A percentile compares a stretch with the other conserved stretches of the same genome.
These are phyloP conservation scores for Tagetes patula DNA, from an alignment of 129 eudicot species.

Conservation along the genomic window DNA sequence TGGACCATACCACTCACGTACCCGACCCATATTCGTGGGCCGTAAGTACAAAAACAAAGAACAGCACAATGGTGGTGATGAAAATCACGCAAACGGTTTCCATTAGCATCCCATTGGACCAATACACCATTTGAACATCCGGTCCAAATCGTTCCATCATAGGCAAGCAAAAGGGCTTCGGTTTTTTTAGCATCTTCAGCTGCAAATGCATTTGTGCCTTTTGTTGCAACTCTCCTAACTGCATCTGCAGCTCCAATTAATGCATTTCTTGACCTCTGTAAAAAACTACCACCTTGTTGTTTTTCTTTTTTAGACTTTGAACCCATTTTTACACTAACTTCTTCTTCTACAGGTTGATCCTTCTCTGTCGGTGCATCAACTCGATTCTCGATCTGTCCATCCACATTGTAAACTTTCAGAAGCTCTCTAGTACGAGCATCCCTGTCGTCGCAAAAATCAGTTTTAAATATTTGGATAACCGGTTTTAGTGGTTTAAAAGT, in stretches of 20 bases:
- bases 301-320: slow-evolving; percentile 85
- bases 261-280: slow-evolving; percentile 92
- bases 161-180: slow-evolving; percentile 71
- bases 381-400: slow-evolving; percentile 89
- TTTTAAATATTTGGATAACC: neutral
- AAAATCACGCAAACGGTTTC: slow-evolving; percentile 72
- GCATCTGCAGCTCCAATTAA: slow-evolving; percentile 99
- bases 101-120: slow-evolving; percentile 95
- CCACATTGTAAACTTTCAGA: slow-evolving; percentile 75
- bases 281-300: slow-evolving; percentile 62
- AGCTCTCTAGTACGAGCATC: slow-evolving; percentile 98
- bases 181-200: slow-evolving; percentile 84
- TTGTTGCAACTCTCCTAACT: slow-evolving; percentile 92
- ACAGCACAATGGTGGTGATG: slow-evolving; percentile 82
- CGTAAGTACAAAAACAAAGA: slow-evolving; percentile 74
- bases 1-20: slow-evolving; percentile 92
- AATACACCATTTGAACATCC: slow-evolving; percentile 86
- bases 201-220: slow-evolving; percentile 71
- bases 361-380: slow-evolving; percentile 57
- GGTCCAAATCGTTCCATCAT: slow-evolving; percentile 87
- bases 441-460: slow-evolving; percentile 45
- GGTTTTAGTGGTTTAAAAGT: neutral
- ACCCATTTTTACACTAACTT: slow-evolving; percentile 57
- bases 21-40: slow-evolving; percentile 80
- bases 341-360: slow-evolving; percentile 84